Conservation (phyloP, 352 stramenopile species). For the Lagenidium sp. region DNA sequence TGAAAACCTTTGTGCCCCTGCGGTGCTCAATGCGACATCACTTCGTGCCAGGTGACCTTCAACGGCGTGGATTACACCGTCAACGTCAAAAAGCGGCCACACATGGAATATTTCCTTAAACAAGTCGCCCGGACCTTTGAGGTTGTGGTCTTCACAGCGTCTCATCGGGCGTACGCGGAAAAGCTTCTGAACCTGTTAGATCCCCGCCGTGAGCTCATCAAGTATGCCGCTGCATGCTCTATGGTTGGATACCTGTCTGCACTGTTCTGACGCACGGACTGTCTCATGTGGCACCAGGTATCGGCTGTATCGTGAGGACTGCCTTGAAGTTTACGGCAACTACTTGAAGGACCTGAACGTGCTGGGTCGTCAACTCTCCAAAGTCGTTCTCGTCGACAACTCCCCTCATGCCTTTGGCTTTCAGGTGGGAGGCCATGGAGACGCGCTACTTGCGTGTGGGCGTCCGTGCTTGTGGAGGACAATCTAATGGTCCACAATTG, state of each 20-base stretch:
- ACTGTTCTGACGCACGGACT: conserved; percentile 10
- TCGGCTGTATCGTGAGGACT: conserved; percentile 93
- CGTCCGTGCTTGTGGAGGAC: not conserved
- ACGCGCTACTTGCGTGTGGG: not conserved
- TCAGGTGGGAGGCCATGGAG: conserved; percentile 80
- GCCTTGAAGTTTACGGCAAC: conserved; percentile 95
- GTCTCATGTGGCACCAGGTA: conserved; percentile 51
- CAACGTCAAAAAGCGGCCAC: conserved; percentile 94
- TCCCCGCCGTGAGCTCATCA: conserved; percentile 84
- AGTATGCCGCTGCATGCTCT: conserved; percentile 31
- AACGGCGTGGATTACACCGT: conserved; percentile 95
- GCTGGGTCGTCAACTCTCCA: conserved; percentile 88
- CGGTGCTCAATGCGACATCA: not conserved
- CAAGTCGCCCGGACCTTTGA: conserved; percentile 92
- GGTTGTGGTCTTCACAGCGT: conserved; percentile 99
- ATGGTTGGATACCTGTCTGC: not conserved
- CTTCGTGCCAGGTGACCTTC: conserved; percentile 82
- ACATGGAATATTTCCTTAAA: conserved; percentile 94
- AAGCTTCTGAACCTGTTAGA: conserved; percentile 97
- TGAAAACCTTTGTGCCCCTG: not conserved
- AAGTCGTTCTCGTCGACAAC: conserved; percentile 96
- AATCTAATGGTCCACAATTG: not conserved
- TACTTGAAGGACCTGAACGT: conserved; percentile 99
- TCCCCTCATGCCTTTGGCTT: conserved; percentile 97
- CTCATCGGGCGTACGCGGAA: conserved; percentile 93